A percentile compares a stretch with the other conserved stretches of the same genome.
Conservation (phyloP, 2,329 filamentous ascomycete genomes). For the Sporothrix pallida region DNA sequence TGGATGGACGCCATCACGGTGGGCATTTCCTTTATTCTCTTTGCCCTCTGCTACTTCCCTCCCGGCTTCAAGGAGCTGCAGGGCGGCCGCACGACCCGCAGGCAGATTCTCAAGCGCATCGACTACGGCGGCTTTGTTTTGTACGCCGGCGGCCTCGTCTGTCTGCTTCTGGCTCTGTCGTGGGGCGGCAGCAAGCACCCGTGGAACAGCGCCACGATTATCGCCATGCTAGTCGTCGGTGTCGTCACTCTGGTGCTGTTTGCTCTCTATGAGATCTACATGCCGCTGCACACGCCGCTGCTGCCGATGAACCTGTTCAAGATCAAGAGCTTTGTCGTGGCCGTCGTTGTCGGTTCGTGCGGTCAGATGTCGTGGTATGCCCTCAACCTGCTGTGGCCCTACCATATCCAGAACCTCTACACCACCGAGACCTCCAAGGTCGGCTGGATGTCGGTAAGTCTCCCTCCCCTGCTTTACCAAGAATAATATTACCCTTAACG, state of each 20-base stretch:
- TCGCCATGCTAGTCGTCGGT: conserved; percentile 18
- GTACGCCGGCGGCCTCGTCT: conserved; percentile 17
- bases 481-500: too few species aligned
- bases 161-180: conserved; percentile 22
- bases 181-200: conserved; percentile 30
- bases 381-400: conserved; percentile 26
- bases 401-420: conserved; percentile 28
- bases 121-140: conserved; percentile 28
- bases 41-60: conserved; percentile 30
- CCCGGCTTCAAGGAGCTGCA: conserved; percentile 27
- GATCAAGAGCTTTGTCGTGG: conserved; percentile 23
- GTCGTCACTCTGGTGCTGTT: background rate
- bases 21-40: conserved; percentile 24
- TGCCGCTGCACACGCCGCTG: conserved; percentile 21
- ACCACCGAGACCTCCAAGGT: conserved; percentile 30
- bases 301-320: conserved; percentile 29
- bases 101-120: conserved; percentile 15
- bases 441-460: conserved; percentile 30
- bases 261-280: conserved; percentile 26
- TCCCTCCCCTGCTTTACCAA: too few species aligned
- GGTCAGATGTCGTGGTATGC: conserved; percentile 31
- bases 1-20: conserved; percentile 25
- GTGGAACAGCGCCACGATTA: conserved; percentile 16
- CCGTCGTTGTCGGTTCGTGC: conserved; percentile 26
- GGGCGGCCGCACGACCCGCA: background rate